Conservation (phyloP, 345 rosid genomes). For the Pistacia integerrima region DNA sequence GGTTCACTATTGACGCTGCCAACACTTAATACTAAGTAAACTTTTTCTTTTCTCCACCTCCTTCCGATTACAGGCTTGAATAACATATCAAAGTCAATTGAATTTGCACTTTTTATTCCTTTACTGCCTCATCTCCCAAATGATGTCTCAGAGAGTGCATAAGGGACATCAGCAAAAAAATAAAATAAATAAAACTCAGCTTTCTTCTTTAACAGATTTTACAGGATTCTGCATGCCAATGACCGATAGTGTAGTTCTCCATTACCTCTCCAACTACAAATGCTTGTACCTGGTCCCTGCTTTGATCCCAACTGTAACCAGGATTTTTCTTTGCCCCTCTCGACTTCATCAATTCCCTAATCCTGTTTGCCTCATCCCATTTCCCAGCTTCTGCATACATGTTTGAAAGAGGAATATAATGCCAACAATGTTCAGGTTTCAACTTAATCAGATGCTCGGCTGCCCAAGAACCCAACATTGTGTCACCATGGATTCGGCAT, state of each 20-base stretch:
- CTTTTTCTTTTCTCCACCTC: too few species aligned
- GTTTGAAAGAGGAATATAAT: conserved; percentile 41
- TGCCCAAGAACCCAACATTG: conserved; percentile 54
- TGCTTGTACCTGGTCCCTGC: conserved; percentile 34
- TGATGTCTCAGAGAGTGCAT: too few species aligned
- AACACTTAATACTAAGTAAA: too few species aligned
- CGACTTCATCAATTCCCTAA: conserved; percentile 51
- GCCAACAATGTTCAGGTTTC: conserved; percentile 53
- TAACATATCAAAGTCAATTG: too few species aligned
- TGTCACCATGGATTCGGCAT: conserved; percentile 44
- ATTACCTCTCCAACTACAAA: conserved; percentile 40
- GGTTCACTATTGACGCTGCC: too few species aligned
- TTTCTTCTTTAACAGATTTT: not conserved
- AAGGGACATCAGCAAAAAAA: not conserved
- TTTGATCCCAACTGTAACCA: conserved; percentile 60
- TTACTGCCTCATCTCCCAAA: too few species aligned
- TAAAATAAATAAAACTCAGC: not conserved
- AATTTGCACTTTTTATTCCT: too few species aligned
- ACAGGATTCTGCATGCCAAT: conserved; percentile 15
- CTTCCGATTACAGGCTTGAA: too few species aligned
- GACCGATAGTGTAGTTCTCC: conserved; percentile 20
- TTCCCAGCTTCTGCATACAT: conserved; percentile 51
- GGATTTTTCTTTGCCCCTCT: conserved; percentile 48
- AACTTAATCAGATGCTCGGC: conserved; percentile 52
- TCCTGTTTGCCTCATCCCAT: conserved; percentile 52